Base-by-base conservation (phyloP, 2,329 filamentous ascomycete genomes). In the Hypoxylon sp. region DNA sequence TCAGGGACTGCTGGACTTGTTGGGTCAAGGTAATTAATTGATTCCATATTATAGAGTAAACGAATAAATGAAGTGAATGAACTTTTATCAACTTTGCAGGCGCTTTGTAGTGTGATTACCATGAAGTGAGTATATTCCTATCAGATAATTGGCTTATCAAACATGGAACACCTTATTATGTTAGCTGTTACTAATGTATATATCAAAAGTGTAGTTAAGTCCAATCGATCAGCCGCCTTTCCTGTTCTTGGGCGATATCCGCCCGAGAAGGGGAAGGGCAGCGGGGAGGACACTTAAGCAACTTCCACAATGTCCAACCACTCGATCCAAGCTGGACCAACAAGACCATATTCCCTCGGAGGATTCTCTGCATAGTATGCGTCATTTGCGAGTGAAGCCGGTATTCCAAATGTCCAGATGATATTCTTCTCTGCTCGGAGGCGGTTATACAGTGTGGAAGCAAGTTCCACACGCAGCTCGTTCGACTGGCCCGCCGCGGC, bases 1-100 rank as follows among this genome's bases (percentile, higher is more conserved):
- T 59, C 32, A 46, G 32, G 34, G 32, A 25, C 49, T 14, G 23
- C 14, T 58, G 53, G 46, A 38, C 3, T 36, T 34, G 1, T 41
- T 48, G 36, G 52, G 41, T 59, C 49, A 41, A 57, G 60, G 46
- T 52, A 52, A 25, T 60, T 45, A 60, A 60, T 60, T 45, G 34
- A 52, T 14, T 30, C 14, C 46, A 52, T 34, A 23, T 32, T 34
- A 43, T 52, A 56, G 25, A 30, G 25, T 32, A 28, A 49, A 49
- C 46, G 38, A 43, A 43, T 43, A 43, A 43, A 43, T 43, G 38
- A 43, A 43, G 17, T 43, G 38, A 43, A 21, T 43, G 38, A 43
- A 21, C 14, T 43, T 43, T 11, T 43, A 43, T 21, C 38, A 5
- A 19, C 9, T 11, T 43, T 11, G 17, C 17, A 19, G 38, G 38